Evolutionary conservation across 179 eudicot species (phyloP).

Genomic region (Patellifolia procumbens): DNA sequence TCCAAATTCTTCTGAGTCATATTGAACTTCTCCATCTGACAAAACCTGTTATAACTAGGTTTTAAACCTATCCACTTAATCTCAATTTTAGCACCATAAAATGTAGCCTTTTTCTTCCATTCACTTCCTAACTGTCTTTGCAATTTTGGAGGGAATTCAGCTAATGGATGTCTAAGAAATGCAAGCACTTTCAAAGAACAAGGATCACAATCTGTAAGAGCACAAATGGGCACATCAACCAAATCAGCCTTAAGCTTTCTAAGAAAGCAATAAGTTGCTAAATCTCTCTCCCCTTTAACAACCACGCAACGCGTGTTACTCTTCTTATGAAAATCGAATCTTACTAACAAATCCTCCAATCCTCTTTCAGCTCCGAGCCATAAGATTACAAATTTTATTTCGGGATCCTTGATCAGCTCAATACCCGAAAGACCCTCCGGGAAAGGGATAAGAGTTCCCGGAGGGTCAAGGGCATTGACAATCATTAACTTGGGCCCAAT

Average conservation of each 20-base stretch:
- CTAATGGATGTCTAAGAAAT: constrained; percentile 13
- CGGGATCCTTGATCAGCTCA: constrained; percentile 1
- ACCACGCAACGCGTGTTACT: constrained; percentile 1
- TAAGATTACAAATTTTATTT: constrained; percentile 3
- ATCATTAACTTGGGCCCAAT: neutral
- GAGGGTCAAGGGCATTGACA: constrained; percentile 6
- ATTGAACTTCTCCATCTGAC: constrained; percentile 8
- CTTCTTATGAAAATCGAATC: constrained; percentile 4
- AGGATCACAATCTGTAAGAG: constrained; percentile 19
- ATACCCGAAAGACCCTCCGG: constrained; percentile 1
- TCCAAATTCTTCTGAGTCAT: constrained; percentile 1
- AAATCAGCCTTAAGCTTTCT: constrained; percentile 18
- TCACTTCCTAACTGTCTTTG: constrained; percentile 13
- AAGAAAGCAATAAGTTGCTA: constrained; percentile 14
- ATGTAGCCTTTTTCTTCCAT: constrained; percentile 12
- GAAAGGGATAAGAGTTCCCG: constrained; percentile 6
- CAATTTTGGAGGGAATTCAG: constrained; percentile 14
- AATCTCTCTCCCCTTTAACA: constrained; percentile 12
- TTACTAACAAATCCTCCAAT: constrained; percentile 5
- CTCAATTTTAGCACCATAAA: constrained; percentile 10
- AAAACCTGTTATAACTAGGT: constrained; percentile 13
- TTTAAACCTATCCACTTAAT: constrained; percentile 14
- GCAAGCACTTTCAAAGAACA: constrained; percentile 14
- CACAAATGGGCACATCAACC: constrained; percentile 1
- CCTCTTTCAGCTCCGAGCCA: constrained; percentile 17